Evolutionary conservation across 495 filamentous ascomycete species (phyloP), one percentile per base, ranked within the genome.

Genomic region (Penicillium desertorum): DNA sequence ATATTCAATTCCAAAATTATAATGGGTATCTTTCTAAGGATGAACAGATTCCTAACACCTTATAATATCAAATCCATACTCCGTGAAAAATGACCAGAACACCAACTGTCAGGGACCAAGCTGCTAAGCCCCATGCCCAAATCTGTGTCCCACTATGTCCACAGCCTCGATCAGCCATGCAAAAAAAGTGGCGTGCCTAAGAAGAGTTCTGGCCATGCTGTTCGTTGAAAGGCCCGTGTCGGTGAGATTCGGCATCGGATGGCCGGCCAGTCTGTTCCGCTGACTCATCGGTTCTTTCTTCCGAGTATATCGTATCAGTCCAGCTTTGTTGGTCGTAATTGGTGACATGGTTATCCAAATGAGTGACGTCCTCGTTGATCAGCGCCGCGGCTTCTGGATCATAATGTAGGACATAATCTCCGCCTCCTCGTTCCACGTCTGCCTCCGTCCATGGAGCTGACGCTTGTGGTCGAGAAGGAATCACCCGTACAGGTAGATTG

Each of bases 381-480:
- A 79, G 66, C 3, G 75, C 76, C 12, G 76, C 76, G 1, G 76
- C 58, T 49, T 79, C 76, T 6, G 76, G 76, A 51, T 79, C 75
- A 54, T 79, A 79, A 11, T 71, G 71, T 16, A 79, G 52, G 25
- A 71, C 68, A 36, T 73, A 70, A 27, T 73, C 63, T 4, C 61
- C 60, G 44, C 64, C 57, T 29, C 66, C 65, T 27, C 68, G 64
- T 25, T 69, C 68, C 4, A 70, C 57, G 30, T 72, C 68, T 10
- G 67, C 64, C 14, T 65, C 59, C 2, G 63, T 70, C 76, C 76
- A 79, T 14, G 75, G 73, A n/a, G 75, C 69, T 45, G 71, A 69
- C 10, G 67, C 63, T 20, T 66, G 64, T 19, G 69, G 61, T 47
- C 76, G 76, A 17, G 74, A 69, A 30, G 71, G 72, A 27, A 78